Percentiles rank a stretch among this genome's conserved stretches.
Evolutionary conservation across 768 basidiomycete species (phyloP).

Genomic region (Tulasnella sp.): DNA sequence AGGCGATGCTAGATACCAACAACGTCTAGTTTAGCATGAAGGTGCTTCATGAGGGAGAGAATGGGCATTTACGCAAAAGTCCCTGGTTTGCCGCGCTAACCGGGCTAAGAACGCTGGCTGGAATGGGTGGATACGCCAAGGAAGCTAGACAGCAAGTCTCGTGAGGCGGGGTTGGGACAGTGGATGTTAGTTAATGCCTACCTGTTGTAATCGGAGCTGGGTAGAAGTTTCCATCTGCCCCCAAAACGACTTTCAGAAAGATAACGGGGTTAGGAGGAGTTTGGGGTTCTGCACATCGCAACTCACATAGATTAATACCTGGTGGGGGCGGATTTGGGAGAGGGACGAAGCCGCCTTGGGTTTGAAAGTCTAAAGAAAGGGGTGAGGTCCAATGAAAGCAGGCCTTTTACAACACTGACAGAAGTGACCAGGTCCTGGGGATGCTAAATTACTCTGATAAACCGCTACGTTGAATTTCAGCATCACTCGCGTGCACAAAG

Average conservation of each 20-base stretch:
- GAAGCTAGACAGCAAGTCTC: background rate
- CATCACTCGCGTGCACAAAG: background rate
- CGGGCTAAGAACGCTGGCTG: background rate
- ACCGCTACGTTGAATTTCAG: background rate
- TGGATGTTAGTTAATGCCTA: background rate
- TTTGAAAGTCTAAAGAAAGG: background rate
- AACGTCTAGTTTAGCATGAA: background rate
- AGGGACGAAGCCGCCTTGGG: background rate
- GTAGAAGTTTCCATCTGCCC: background rate
- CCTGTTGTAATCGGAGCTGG: background rate
- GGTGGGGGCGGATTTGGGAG: background rate
- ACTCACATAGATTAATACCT: background rate
- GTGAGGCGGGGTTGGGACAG: background rate
- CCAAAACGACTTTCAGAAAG: background rate
- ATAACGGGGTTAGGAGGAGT: background rate
- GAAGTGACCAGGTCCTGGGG: background rate
- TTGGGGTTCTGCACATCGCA: no score
- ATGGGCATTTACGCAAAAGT: background rate
- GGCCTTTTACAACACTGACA: background rate
- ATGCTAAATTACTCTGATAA: background rate
- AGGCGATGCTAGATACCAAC: background rate
- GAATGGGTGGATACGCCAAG: background rate
- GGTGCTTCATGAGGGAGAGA: no score
- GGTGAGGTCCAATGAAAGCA: background rate
- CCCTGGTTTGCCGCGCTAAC: background rate